Evolutionary conservation across 2,329 filamentous ascomycete species (phyloP), one percentile per base, ranked within the genome.

Genomic region (Epichloe glyceriae): DNA sequence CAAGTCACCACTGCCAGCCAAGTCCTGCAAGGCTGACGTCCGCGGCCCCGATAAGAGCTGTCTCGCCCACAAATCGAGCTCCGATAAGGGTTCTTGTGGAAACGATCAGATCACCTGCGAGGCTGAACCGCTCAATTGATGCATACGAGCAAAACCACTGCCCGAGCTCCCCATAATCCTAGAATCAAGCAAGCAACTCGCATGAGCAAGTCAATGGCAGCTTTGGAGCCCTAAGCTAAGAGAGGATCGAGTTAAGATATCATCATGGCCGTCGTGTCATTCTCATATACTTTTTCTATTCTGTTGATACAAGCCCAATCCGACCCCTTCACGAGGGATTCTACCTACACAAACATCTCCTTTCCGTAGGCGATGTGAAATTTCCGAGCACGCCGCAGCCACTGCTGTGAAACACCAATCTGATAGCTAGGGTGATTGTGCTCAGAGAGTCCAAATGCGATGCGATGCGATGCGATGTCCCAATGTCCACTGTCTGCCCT

Each of bases 401-500:
- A 30, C 20, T 33, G 5, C 34, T 40, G 14, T 41, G 22, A 19
- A 47, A 51, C 30, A 44, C 30, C 22, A 39, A 44, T 42, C 43
- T n/a, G 19, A 38, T 17, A 51, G 26, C 22, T 17, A 52, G 40
- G 51, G 33, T 26, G 8, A 39, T 44, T 39, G 14, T 22, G 40
- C 47, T 46, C 40, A 34, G 20, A 52, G 50, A 55, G 39, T 51
- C 52, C 52, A 56, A 40, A 57, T 57, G 54, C 63, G 63, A 65
- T 63, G 62, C 47, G 63, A 65, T 63, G 62, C 47, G 15, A 46
- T 46, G 50, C 46, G 4, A 49, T 49, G 42, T 30, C 47, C 40
- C 11, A 15, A 22, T 38, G 33, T 37, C 44, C 58, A 49, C 48
- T 53, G 40, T 50, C 54, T 51, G 51, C 51, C 54, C 55, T 60